Evolutionary conservation across 2,329 filamentous ascomycete species (phyloP).

Genomic region (Colletotrichum ledebouriae): DNA sequence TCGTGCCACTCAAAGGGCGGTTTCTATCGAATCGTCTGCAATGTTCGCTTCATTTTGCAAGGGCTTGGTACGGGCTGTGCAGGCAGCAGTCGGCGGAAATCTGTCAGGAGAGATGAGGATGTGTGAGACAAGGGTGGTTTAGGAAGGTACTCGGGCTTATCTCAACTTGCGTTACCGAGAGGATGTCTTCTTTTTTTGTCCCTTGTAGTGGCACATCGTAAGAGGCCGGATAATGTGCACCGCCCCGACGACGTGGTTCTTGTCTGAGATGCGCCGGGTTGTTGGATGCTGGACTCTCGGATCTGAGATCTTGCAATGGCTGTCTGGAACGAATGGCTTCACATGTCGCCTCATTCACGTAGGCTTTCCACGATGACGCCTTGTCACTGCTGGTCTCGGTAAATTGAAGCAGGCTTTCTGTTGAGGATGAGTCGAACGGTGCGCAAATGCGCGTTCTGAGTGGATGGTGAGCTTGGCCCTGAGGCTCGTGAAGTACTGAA

Average conservation of each 20-base stretch:
- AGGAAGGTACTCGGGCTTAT: not conserved
- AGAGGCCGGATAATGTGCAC: not conserved
- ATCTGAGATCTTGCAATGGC: not conserved
- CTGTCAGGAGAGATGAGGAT: not conserved
- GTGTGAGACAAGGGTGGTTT: not conserved
- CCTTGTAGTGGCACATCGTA: not conserved
- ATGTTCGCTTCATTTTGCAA: not conserved
- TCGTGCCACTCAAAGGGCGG: not conserved
- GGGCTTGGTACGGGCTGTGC: conserved; percentile 9
- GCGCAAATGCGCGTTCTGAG: too few species aligned
- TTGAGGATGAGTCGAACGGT: too few species aligned
- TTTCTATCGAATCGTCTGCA: not conserved
- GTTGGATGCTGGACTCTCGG: not conserved
- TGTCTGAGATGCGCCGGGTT: not conserved
- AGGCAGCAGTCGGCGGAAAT: conserved; percentile 1
- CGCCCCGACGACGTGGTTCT: not conserved
- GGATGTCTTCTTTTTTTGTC: not conserved
- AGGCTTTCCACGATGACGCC: not conserved
- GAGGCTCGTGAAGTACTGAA: too few species aligned
- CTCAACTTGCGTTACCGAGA: not conserved
- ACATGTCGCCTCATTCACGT: not conserved
- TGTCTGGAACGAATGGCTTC: not conserved
- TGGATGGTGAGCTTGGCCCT: too few species aligned
- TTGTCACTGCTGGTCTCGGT: too few species aligned
- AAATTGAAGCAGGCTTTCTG: too few species aligned